Conservation (phyloP, 2,329 filamentous ascomycete species). For the Aspergillus caelatus region DNA sequence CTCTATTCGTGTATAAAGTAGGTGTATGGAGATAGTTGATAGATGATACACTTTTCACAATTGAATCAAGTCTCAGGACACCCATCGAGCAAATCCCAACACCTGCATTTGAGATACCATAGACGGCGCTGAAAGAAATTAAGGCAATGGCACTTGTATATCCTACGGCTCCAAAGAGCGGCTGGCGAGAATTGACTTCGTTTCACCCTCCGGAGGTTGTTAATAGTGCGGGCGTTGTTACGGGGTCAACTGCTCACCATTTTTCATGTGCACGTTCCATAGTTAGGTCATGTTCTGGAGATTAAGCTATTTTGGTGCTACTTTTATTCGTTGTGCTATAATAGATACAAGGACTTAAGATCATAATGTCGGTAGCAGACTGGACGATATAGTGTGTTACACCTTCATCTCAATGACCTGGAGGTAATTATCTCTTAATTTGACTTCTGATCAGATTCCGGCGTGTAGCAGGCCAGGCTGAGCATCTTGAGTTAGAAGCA, state of each 20-base stretch:
- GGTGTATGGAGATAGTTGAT: too few relatives aligned
- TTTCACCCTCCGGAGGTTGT: conserved; percentile 39
- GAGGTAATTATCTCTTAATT: background rate
- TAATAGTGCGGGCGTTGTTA: conserved; percentile 46
- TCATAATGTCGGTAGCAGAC: background rate
- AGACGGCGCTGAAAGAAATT: too few relatives aligned
- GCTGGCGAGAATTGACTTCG: conserved; percentile 22
- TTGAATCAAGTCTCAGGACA: too few relatives aligned
- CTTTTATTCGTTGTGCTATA: background rate
- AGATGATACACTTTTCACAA: too few relatives aligned
- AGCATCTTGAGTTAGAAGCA: background rate
- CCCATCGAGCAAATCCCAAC: too few relatives aligned
- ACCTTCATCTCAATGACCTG: background rate
- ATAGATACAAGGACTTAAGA: background rate
- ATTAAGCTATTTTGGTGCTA: background rate
- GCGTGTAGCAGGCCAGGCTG: background rate
- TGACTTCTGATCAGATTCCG: background rate
- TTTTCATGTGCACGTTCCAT: background rate
- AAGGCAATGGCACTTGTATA: too few relatives aligned
- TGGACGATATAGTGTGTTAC: background rate
- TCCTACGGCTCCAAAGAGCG: too few relatives aligned
- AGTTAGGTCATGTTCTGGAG: background rate
- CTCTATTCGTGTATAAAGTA: too few relatives aligned
- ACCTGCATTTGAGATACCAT: too few relatives aligned
- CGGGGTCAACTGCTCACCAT: conserved; percentile 27